Base-by-base conservation (phyloP, 208 protist genomes). In the Acanthamoeba lenticulata region DNA sequence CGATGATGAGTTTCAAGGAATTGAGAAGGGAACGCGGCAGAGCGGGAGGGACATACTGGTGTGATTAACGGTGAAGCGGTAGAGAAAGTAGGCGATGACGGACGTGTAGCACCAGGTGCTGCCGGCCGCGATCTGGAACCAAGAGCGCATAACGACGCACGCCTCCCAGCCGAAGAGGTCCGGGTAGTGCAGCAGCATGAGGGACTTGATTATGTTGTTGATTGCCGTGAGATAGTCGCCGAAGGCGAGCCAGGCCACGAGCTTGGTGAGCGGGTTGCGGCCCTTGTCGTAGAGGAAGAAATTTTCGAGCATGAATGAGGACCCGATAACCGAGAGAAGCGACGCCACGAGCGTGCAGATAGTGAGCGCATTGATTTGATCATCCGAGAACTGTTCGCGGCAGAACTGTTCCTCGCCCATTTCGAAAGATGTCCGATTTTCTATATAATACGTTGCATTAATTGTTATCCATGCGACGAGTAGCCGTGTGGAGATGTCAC, bases 221-320 rank as follows among this genome's bases (percentile, higher is more conserved):
- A 88, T 29, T 9, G 77, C 77, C n/a, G 77, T 88, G 1, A 38
- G 27, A 38, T 88, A 88, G 77, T 88, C 77, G 47, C 77, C 77
- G 42, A 88, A 88, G 21, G 77, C 77, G 29, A 88, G 77, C 77
- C 77, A 88, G 27, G 77, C 77, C 38, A 88, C 77, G 29, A 88
- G 77, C 77, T 88, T 88, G 27, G 77, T 60, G 77, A 88, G 77
- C 11, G 77, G 77, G 34, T 88, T 52, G 44, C 47, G 40, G 77
- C n/a, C n/a, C 40, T 88, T 88, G 77, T 88, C 77, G 77, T 88
- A 88, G 44, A 88, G 47, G 77, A 88, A 88, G 77, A 88, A 88
- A 36, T 88, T 88, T 60, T 60, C 44, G 11, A 88, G 42, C 77
- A 88, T 88, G 77, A 88, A 88, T 7, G 77, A 88, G 77, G 77